Base-by-base conservation (phyloP, 2,329 filamentous ascomycete species). In the Periglandula ipomoeae region DNA sequence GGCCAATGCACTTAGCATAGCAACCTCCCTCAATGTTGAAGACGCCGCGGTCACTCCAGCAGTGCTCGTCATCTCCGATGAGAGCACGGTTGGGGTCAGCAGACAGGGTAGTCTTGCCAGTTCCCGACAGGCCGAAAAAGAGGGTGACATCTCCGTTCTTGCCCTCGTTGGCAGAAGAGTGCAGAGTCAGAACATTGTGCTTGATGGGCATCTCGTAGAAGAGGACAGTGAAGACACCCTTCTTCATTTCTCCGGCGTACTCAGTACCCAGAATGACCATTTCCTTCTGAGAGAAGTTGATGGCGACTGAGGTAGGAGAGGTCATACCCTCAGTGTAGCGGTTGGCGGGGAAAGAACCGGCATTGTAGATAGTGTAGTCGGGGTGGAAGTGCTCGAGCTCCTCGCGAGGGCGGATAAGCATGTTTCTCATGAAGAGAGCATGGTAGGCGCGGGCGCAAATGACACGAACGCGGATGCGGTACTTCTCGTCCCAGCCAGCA, bases 201-300 rank as follows among this genome's bases (percentile, higher is more conserved):
- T 96, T 96, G 67, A 98, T 88, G 53, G 93, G 93, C 90, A 97
- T 98, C 78, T 98, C 93, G 78, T 97, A 98, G 81, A 95, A 98
- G 67, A 98, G 84, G 45, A 98, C 89, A 43, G 93, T 98, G 80
- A 98, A 98, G 70, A 98, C 81, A 61, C 93, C 90, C 78, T 95
- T 95, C 78, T 95, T 95, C 65, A 68, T 67, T 60, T 67, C 62
- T 62, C 91, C 91, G 50, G 93, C 93, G 65, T 98, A 98, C 75
- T 98, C 93, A 32, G 93, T 98, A 69, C 93, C 93, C 50, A 98
- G 84, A 67, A 98, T 98, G 59, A 98, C 93, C 93, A 98, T 98
- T 80, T 98, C 93, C 84, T 95, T 96, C 66, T 96, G 90, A 65
- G 86, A 87, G 63, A 98, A 98, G 83, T 98, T 98, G 77, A 98